Evolutionary conservation across 2,329 filamentous ascomycete genomes (phyloP).

Genomic region (Eurotiales sp.): DNA sequence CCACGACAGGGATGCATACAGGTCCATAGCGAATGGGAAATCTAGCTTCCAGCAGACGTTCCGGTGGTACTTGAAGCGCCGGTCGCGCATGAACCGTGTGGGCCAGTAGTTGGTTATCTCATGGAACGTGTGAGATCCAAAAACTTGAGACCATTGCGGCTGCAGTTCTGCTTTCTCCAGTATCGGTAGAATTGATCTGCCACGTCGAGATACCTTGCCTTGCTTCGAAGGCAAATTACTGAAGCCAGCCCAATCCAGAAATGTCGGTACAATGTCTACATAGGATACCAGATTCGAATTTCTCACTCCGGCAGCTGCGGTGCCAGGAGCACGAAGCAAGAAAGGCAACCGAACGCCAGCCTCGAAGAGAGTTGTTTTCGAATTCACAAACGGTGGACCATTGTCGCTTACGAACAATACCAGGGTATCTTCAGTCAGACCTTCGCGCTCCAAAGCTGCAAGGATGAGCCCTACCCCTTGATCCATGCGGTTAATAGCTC

Average conservation of each 20-base stretch:
- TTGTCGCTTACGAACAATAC: slow-evolving; percentile 50
- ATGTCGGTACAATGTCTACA: slow-evolving; percentile 46
- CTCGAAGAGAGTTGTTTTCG: slow-evolving; percentile 50
- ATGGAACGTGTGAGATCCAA: slow-evolving; percentile 52
- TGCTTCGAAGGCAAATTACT: slow-evolving; percentile 7
- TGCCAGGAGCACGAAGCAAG: slow-evolving; percentile 36
- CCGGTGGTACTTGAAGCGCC: slow-evolving; percentile 48
- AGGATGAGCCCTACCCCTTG: slow-evolving; percentile 20
- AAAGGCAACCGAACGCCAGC: slow-evolving; percentile 45
- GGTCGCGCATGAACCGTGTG: slow-evolving; percentile 45
- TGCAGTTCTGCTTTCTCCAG: slow-evolving; percentile 19
- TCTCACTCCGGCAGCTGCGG: slow-evolving; percentile 19
- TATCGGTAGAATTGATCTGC: slow-evolving; percentile 41
- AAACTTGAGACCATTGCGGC: slow-evolving; percentile 35
- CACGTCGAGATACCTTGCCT: slow-evolving; percentile 20
- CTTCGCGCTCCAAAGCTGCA: slow-evolving; percentile 33
- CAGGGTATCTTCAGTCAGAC: slow-evolving; percentile 36
- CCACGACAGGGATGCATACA: slow-evolving; percentile 44
- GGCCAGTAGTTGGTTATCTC: slow-evolving; percentile 52
- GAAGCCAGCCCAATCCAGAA: slow-evolving; percentile 39
- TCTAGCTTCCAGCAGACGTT: slow-evolving; percentile 50
- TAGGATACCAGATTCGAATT: slow-evolving; percentile 47
- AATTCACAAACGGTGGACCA: slow-evolving; percentile 50
- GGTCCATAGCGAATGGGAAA: slow-evolving; percentile 47
- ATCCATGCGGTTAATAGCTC: slow-evolving; percentile 37